phyloP scores from a whole-genome alignment of 495 filamentous ascomycete species.

The Lasiosphaeriaceae sp. region DNA sequence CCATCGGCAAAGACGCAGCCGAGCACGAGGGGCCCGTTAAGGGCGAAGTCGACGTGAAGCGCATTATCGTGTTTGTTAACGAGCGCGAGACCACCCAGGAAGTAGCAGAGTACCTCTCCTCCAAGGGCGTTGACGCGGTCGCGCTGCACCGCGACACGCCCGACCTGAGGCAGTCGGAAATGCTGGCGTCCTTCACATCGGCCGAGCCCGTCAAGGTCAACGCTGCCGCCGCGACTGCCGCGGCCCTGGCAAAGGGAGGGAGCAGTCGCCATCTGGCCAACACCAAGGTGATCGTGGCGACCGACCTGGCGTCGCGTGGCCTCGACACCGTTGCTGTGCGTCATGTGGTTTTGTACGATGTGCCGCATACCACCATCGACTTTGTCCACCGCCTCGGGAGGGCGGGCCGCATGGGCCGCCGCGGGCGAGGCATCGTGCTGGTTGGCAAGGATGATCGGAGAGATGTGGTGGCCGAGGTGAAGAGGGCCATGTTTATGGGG shows the following conservation, averaged over 20 bases:
- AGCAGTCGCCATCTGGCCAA: conserved; percentile 46
- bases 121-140: conserved; percentile 83
- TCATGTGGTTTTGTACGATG: conserved; percentile 89
- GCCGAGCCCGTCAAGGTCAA: conserved; percentile 40
- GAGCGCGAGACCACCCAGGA: conserved; percentile 84
- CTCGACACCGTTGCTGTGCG: conserved; percentile 92
- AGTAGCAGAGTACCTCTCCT: conserved; percentile 71
- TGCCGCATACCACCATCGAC: conserved; percentile 92
- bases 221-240: conserved; percentile 13
- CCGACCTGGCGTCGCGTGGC: conserved; percentile 85
- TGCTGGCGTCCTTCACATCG: conserved; percentile 72
- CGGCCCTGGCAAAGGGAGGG: conserved; percentile 16
- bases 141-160: conserved; percentile 78
- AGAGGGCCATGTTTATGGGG: conserved; percentile 90
- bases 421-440: conserved; percentile 84
- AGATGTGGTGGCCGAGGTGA: conserved; percentile 88
- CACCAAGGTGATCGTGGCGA: conserved; percentile 88
- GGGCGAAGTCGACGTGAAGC: conserved; percentile 62
- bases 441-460: conserved; percentile 85
- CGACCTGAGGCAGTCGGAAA: conserved; percentile 66
- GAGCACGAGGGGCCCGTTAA: conserved; percentile 40
- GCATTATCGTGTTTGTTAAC: conserved; percentile 95
- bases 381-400: conserved; percentile 94
- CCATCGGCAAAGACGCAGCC: conserved; percentile 76
- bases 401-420: conserved; percentile 85